phyloP scores from a whole-genome alignment of 164 flowering plant genomes.

The Malania oleifera region DNA sequence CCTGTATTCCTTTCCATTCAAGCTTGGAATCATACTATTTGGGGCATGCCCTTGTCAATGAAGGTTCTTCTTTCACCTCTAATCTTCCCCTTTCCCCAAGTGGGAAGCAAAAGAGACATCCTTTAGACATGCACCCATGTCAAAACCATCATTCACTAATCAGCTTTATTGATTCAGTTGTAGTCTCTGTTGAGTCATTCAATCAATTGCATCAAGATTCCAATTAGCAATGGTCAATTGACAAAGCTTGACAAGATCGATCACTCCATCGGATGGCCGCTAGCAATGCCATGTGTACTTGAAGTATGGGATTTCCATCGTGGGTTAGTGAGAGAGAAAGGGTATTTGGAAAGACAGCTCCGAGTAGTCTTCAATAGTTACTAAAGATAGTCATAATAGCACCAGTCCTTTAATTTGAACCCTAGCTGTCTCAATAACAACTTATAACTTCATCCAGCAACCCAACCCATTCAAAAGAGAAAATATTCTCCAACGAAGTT shows the following conservation, averaged over 20 bases:
- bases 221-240: no score
- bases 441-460: slow-evolving; percentile 11
- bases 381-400: slow-evolving; percentile 12
- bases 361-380: slow-evolving; percentile 6
- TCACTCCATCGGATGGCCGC: no score
- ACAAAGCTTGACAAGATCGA: no score
- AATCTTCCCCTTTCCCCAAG: neutral
- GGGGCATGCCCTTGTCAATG: neutral
- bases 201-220: no score
- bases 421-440: slow-evolving; percentile 1
- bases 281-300: no score
- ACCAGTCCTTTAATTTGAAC: slow-evolving; percentile 7
- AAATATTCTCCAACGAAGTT: no score
- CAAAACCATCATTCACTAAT: neutral
- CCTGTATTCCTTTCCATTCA: neutral
- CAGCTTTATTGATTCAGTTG: neutral
- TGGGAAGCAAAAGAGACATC: neutral
- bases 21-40: neutral
- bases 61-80: neutral
- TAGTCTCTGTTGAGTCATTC: neutral
- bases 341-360: slow-evolving; percentile 10
- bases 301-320: no score
- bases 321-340: no score
- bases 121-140: neutral
- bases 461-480: no score